phyloP scores from a whole-genome alignment of 2,329 filamentous ascomycete genomes.

The Neoscytalidium dimidiatum region DNA sequence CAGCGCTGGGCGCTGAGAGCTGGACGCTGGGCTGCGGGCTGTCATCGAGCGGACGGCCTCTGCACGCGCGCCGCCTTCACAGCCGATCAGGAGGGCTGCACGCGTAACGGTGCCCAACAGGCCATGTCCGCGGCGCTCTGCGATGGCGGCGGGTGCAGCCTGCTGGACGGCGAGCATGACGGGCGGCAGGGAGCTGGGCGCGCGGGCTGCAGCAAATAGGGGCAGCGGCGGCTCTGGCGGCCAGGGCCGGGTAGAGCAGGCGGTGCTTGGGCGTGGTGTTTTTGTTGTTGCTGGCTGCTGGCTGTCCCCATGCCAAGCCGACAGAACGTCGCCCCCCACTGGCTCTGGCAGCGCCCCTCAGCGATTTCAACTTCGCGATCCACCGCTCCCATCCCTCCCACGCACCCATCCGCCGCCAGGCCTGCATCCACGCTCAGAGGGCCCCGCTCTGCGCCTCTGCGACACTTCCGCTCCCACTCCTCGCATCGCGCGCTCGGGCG shows the following conservation, averaged over 20 bases:
- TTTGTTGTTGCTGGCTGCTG: background rate
- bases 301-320: conserved; percentile 4
- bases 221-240: background rate
- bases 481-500: conserved; percentile 17
- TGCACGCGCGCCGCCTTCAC: background rate
- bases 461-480: conserved; percentile 10
- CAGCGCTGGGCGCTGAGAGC: background rate
- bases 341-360: conserved; percentile 7
- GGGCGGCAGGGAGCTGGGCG: background rate
- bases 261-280: background rate
- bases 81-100: conserved; percentile 16
- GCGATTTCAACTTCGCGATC: conserved; percentile 18
- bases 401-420: conserved; percentile 7
- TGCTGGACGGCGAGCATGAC: background rate
- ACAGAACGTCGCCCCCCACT: conserved; percentile 9
- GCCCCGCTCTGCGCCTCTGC: conserved; percentile 3
- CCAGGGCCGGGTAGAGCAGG: background rate
- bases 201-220: conserved; percentile 13
- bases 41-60: background rate
- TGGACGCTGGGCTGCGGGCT: too few relatives aligned
- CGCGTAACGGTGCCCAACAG: conserved; percentile 11
- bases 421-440: conserved; percentile 7
- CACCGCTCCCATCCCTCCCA: conserved; percentile 7
- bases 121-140: background rate
- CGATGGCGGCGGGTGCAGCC: background rate